Evolutionary conservation across 2,329 filamentous ascomycete genomes (phyloP).

Genomic region (Cercospora sp.): DNA sequence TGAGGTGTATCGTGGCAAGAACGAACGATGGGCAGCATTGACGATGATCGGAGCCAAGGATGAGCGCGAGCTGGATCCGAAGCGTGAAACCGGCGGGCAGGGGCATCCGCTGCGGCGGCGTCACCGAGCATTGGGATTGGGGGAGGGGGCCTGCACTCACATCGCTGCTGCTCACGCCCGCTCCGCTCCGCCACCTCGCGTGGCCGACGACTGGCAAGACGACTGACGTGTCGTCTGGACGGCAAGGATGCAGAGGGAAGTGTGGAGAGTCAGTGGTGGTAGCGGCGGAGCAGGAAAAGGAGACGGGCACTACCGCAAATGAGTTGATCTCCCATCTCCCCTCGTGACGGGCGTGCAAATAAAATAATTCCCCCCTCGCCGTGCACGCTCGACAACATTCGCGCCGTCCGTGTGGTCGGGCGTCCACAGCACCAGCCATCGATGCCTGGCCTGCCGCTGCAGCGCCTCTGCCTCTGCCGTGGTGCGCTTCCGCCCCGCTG

Average conservation of each 20-base stretch:
- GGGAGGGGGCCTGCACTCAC: not conserved
- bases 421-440: not conserved
- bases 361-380: not conserved
- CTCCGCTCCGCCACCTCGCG: not conserved
- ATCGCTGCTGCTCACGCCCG: constrained; percentile 2
- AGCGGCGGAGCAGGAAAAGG: not conserved
- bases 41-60: constrained; percentile 10
- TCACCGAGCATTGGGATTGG: not conserved
- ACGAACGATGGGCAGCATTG: not conserved
- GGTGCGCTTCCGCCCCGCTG: not conserved
- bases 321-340: not conserved
- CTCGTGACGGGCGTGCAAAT: not conserved
- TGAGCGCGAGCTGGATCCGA: constrained; percentile 2
- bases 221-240: not conserved
- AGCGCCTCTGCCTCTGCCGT: not conserved
- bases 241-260: not conserved
- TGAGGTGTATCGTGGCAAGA: constrained; percentile 13
- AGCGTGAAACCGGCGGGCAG: constrained; percentile 9
- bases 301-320: not conserved
- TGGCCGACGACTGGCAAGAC: not conserved
- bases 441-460: not conserved
- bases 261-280: not conserved
- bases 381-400: not conserved
- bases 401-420: not conserved
- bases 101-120: not conserved